A percentile compares a stretch with the other conserved stretches of the same genome.
phyloP scores from a whole-genome alignment of 202 grass and related monocot genomes.

The Elaeis oleifera region DNA sequence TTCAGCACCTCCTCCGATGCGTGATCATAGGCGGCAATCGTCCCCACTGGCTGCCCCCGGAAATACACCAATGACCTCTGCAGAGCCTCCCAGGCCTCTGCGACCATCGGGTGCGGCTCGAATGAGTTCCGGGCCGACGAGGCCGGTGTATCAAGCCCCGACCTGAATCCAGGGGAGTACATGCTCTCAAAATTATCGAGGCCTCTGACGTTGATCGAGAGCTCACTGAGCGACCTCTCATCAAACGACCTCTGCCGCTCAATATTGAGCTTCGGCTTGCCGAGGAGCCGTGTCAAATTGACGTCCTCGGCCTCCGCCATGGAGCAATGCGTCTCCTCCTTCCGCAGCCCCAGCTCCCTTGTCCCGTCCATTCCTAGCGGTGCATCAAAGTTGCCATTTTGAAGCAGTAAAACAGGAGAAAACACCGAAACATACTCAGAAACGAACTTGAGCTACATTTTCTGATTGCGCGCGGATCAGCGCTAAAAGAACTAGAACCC shows the following conservation, averaged over 20 bases:
- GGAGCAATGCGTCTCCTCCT: conserved; percentile 45
- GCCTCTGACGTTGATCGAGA: conserved; percentile 29
- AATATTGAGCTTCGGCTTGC: conserved; percentile 70
- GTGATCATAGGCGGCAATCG: conserved; percentile 83
- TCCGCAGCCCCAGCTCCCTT: conserved; percentile 31
- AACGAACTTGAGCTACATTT: too few species aligned
- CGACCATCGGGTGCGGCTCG: conserved; percentile 71
- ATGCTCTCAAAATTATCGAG: conserved; percentile 68
- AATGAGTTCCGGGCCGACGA: conserved; percentile 61
- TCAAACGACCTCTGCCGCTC: conserved; percentile 89
- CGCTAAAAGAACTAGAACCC: too few species aligned
- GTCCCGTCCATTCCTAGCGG: conserved; percentile 18
- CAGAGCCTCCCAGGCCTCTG: conserved; percentile 80
- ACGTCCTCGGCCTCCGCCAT: conserved; percentile 63
- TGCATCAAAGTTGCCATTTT: too few species aligned
- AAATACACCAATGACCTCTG: conserved; percentile 61
- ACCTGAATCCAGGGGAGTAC: conserved; percentile 54
- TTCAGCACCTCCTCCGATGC: conserved; percentile 73
- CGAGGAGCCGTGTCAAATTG: conserved; percentile 60
- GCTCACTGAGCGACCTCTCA: conserved; percentile 63
- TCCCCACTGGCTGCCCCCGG: conserved; percentile 70
- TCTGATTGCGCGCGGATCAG: too few species aligned
- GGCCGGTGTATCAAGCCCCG: conserved; percentile 45
- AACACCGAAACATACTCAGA: too few species aligned
- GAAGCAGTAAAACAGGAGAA: too few species aligned